Evolutionary conservation across 2,329 filamentous ascomycete species (phyloP), one percentile per base, ranked within the genome.

Genomic region (Penicillium frequentans): DNA sequence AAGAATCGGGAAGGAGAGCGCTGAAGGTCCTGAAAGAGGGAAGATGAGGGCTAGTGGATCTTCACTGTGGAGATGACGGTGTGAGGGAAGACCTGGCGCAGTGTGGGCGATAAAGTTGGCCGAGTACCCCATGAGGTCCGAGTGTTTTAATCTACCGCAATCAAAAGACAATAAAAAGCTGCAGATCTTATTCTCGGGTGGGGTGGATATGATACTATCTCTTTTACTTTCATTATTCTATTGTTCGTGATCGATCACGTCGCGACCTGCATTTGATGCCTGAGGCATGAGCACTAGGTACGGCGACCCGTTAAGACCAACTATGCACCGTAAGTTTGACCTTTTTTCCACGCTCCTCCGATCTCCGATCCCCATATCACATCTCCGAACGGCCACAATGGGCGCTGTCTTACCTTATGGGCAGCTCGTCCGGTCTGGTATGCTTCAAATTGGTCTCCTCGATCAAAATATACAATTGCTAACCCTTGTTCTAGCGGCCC

Each of bases 341-440:
- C 68, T 71, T 72, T 73, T 72, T 72, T 71, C 65, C 59, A 59
- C 37, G 45, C 50, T 57, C 56, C 58, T 55, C 57, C 56, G 57
- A 52, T 54, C 61, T 63, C 61, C 55, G 55, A 44, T 44, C 49
- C 58, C 56, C 63, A 59, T 23, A 45, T 37, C 26, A 45, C 24
- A 37, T 47, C 43, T 62, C 58, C 49, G 54, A 58, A 75, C 74
- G 74, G 73, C 73, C 65, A 70, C 73, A 67, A 72, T 76, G 66
- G 73, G 69, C 60, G 66, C 69, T 61, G 57, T 73, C 46, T 67
- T 71, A 64, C 69, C 69, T 21, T 74, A 71, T 56, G 71, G 74
- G 64, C 73, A 73, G 61, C 63, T 77, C 57, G 57, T 73, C 60
- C 73, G 73, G 59, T 65, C 73, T 60, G 72, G 75, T 77, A 68